Percentiles rank a stretch among this genome's conserved stretches.
phyloP scores from a whole-genome alignment of 2,329 filamentous ascomycete genomes.

The Neocucurbitaria cava region DNA sequence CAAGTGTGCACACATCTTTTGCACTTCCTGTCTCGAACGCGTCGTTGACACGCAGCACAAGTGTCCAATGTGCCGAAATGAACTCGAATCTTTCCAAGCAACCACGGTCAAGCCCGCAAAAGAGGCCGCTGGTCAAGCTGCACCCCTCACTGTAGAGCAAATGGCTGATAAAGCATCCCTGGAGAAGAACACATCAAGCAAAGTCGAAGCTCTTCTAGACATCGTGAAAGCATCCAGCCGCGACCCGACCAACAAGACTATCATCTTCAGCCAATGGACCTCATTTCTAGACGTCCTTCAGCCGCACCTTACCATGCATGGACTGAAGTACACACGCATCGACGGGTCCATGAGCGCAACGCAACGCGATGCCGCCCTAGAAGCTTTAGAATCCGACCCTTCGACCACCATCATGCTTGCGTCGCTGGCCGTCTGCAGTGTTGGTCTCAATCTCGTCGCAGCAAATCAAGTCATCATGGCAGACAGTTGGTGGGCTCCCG shows the following conservation, averaged over 20 bases:
- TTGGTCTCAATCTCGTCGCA: conserved; percentile 84
- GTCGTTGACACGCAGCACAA: conserved; percentile 78
- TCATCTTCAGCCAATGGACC: conserved; percentile 81
- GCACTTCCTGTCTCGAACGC: conserved; percentile 73
- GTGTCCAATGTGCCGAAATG: conserved; percentile 83
- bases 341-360: conserved; percentile 79
- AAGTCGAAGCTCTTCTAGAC: conserved; percentile 79
- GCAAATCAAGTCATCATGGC: conserved; percentile 85
- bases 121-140: conserved; percentile 49
- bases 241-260: conserved; percentile 68
- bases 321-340: conserved; percentile 72
- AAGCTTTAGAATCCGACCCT: conserved; percentile 70
- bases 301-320: conserved; percentile 66
- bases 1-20: conserved; percentile 82
- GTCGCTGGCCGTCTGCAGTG: conserved; percentile 80
- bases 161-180: conserved; percentile 64
- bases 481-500: conserved; percentile 90
- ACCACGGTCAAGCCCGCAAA: conserved; percentile 72
- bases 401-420: conserved; percentile 79
- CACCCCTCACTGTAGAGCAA: conserved; percentile 29
- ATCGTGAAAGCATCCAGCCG: conserved; percentile 74
- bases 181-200: conserved; percentile 68
- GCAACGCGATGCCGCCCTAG: conserved; percentile 75
- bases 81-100: conserved; percentile 56
- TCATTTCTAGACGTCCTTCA: conserved; percentile 76